Percentiles rank a stretch among this genome's conserved stretches.
Evolutionary conservation across 345 rosid species (phyloP).

Genomic region (Eucalyptus tenuipes): DNA sequence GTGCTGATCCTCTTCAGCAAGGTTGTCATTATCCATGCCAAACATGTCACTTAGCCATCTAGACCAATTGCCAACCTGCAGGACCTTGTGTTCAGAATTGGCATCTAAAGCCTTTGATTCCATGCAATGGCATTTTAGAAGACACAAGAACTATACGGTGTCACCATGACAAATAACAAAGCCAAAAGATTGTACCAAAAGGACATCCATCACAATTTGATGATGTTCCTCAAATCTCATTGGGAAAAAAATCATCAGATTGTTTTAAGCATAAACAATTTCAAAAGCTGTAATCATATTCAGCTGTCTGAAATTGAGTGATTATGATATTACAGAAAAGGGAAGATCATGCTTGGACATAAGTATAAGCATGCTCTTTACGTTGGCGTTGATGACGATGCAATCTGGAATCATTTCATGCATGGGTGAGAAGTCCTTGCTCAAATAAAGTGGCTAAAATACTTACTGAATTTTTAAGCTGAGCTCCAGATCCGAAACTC

Average conservation of each 20-base stretch:
- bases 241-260: neutral
- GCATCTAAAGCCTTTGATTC: neutral
- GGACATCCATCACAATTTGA: neutral
- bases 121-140: neutral
- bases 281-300: neutral
- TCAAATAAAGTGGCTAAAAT: neutral
- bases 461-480: constrained; percentile 78
- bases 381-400: neutral
- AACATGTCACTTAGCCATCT: constrained; percentile 73
- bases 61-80: constrained; percentile 92
- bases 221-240: neutral
- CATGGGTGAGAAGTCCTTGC: neutral
- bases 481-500: constrained; percentile 99
- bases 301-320: neutral
- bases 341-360: neutral
- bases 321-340: neutral
- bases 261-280: neutral
- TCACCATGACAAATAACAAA: neutral
- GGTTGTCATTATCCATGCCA: constrained; percentile 46
- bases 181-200: neutral
- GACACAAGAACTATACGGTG: neutral
- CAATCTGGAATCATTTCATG: neutral
- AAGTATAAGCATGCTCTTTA: neutral
- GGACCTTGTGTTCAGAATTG: neutral
- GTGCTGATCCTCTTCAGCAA: constrained; percentile 16